Evolutionary conservation across 768 basidiomycete species (phyloP), one percentile per base, ranked within the genome.

Genomic region (Phlebiopsis flavidoalba): DNA sequence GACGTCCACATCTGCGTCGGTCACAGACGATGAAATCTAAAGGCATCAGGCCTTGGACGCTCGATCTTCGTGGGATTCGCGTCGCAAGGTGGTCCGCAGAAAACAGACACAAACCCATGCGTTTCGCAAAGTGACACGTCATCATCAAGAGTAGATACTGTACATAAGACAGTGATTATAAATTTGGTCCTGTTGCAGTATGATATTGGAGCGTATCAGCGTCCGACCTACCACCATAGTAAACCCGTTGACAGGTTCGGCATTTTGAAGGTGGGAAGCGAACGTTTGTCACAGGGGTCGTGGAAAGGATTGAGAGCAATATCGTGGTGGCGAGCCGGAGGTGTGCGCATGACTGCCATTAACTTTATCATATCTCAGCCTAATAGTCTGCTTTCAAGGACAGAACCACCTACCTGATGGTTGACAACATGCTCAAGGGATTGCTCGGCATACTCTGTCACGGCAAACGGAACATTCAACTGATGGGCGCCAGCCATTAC

Each of bases 401-500:
- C 53, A n/a, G n/a, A n/a, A n/a, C n/a, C n/a, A n/a, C n/a, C n/a
- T n/a, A 53, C 53, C 11, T 37, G 36, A 24, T 17, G 26, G 37
- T 33, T 8, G 31, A 58, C 46, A 1, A 26, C 26, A 6, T 21
- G 21, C 58, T 63, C 58, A 7, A 51, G 24, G 6, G 58, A 55
- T 53, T 62, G 61, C 43, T 64, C 63, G 0, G 57, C 49, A 40
- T 62, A 64, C 31, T 64, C 63, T 11, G 63, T 62, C 26, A 62
- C 57, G 15, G 57, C 63, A 33, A 64, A 64, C 12, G 63, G 63
- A 26, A 62, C 58, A 22, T 56, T 52, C 17, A 21, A 15, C 22
- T 24, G n/a, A 22, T 56, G 51, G 15, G 60, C 53, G 11, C 19
- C 35, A 24, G 15, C 33, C 24, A 78, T 69, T 49, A 75, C 77